Percentiles rank a stretch among this genome's conserved stretches.
Conservation (phyloP, 1,284 basidiomycete genomes). For the Cystobasidium sp. region DNA sequence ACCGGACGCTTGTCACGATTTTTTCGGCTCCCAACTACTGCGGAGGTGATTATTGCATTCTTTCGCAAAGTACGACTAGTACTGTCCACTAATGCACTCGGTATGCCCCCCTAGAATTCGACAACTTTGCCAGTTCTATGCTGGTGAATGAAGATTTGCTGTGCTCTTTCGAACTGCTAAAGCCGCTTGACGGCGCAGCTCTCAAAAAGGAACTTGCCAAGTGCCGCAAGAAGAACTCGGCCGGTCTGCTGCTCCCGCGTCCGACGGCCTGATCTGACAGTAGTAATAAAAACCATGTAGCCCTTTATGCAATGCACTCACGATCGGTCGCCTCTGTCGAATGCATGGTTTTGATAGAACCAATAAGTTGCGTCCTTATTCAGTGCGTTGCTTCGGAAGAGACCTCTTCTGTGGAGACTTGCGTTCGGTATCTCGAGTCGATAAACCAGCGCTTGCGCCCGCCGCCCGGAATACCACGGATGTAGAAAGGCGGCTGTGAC, state of each 20-base stretch:
- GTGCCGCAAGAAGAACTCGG: conserved; percentile 65
- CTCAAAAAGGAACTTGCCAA: conserved; percentile 99
- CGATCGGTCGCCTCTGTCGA: too few relatives aligned
- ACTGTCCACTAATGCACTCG: conserved; percentile 9
- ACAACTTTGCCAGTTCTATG: conserved; percentile 83
- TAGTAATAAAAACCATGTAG: conserved; percentile 5
- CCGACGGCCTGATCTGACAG: background rate
- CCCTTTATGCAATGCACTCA: background rate
- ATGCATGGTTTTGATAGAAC: too few relatives aligned
- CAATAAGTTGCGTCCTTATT: background rate
- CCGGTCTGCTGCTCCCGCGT: conserved; percentile 1
- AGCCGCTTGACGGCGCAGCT: conserved; percentile 92
- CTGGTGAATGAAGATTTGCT: conserved; percentile 95
- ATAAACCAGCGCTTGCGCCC: background rate
- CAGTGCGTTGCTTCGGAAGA: background rate
- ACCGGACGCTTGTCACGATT: conserved; percentile 95
- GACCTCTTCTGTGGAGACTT: background rate
- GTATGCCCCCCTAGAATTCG: conserved; percentile 69
- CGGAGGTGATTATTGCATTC: conserved; percentile 70
- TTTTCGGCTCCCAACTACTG: conserved; percentile 98
- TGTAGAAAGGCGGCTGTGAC: background rate
- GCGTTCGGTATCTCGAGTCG: background rate
- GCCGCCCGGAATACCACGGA: background rate
- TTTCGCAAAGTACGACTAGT: background rate
- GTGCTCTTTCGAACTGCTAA: conserved; percentile 96